A percentile compares a stretch with the other conserved stretches of the same genome.
phyloP scores from a whole-genome alignment of 805 yeast genomes.

The Kregervanrija pseudodelftensis region DNA sequence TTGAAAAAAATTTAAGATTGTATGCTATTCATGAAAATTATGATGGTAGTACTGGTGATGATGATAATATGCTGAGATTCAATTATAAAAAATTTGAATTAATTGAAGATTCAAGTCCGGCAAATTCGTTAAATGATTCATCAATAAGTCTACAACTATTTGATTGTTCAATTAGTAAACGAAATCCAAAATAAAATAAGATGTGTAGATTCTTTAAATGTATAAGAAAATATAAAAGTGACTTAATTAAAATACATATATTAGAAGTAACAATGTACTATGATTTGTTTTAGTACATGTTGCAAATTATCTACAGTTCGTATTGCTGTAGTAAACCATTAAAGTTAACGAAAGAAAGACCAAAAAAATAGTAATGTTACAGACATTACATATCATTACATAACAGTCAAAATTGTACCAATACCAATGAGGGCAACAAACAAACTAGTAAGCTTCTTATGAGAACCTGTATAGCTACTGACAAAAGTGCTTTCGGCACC shows the following conservation, averaged over 20 bases:
- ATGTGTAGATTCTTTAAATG: not conserved
- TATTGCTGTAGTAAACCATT: not conserved
- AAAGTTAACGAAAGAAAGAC: not conserved
- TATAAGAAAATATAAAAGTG: no score
- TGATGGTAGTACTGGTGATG: conserved; percentile 9
- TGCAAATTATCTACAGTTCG: no score
- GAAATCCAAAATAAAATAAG: conserved; percentile 31
- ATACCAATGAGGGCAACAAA: conserved; percentile 24
- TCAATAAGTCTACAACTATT: conserved; percentile 48
- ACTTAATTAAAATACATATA: no score
- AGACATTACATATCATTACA: conserved; percentile 10
- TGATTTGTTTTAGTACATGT: no score
- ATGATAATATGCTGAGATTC: conserved; percentile 27
- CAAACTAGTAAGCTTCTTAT: conserved; percentile 22
- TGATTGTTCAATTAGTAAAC: conserved; percentile 42
- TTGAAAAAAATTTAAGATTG: conserved; percentile 13
- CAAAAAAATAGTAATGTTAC: not conserved
- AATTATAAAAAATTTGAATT: conserved; percentile 45
- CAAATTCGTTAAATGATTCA: conserved; percentile 42
- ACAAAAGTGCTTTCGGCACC: conserved; percentile 21
- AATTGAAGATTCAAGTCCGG: conserved; percentile 49
- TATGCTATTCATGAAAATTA: conserved; percentile 18
- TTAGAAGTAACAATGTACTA: no score
- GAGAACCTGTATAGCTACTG: conserved; percentile 23
- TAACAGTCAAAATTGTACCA: conserved; percentile 23